These are phyloP conservation scores for Exutisphaerella laricina DNA, from an alignment of 2,329 filamentous ascomycete species.

Conservation along the genomic window DNA sequence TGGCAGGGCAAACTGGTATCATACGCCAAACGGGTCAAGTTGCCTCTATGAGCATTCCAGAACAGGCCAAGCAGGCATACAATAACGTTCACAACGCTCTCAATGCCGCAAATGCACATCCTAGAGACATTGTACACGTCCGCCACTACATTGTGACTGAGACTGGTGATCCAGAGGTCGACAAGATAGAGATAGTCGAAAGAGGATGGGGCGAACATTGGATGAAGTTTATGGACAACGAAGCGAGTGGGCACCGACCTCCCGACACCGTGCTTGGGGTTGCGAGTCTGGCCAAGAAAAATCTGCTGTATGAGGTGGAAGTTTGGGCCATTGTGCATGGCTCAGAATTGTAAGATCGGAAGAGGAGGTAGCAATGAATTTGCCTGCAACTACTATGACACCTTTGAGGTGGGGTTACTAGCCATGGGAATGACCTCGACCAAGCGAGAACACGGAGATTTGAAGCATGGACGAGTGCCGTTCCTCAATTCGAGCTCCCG, in stretches of 20 bases:
- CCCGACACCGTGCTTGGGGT: constrained; percentile 36
- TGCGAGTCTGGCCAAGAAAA: constrained; percentile 30
- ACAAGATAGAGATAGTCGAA: constrained; percentile 14
- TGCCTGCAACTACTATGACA: no score
- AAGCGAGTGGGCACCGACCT: constrained; percentile 31
- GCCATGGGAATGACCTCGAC: no score
- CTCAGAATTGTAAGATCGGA: no score
- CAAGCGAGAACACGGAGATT: no score
- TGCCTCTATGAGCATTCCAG: constrained; percentile 4
- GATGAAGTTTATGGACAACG: constrained; percentile 34
- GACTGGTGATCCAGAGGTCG: constrained; percentile 24
- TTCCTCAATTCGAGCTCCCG: no score
- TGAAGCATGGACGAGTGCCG: no score
- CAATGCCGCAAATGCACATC: constrained; percentile 30
- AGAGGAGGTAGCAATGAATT: no score
- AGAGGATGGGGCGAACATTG: constrained; percentile 32
- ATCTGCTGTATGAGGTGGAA: constrained; percentile 33
- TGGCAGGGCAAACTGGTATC: not conserved
- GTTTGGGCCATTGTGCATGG: constrained; percentile 29
- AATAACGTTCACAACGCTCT: constrained; percentile 27
- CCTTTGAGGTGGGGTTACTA: no score
- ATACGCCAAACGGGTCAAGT: not conserved
- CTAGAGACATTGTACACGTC: constrained; percentile 33
- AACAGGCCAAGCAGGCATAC: constrained; percentile 31
- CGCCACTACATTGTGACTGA: constrained; percentile 35